Percentiles rank a stretch among this genome's conserved stretches.
Evolutionary conservation across 176 grass and related monocot species (phyloP).

Genomic region (Leersia perrieri): DNA sequence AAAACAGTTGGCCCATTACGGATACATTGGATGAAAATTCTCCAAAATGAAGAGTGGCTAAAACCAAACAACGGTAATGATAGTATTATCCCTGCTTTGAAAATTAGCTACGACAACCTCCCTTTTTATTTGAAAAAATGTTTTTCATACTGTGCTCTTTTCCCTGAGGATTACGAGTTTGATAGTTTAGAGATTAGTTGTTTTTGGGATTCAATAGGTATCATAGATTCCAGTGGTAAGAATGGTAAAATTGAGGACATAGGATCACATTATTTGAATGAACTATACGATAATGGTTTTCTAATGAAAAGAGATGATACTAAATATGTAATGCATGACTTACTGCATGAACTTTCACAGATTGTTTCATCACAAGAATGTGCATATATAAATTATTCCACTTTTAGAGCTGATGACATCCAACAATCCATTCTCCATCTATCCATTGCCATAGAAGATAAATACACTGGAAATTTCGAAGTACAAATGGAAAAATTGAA

Average conservation of each 20-base stretch:
- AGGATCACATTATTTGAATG: background rate
- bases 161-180: constrained; percentile 16
- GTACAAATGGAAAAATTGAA: constrained; percentile 11
- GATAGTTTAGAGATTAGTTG: background rate
- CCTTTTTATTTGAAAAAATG: constrained; percentile 25
- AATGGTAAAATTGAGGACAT: background rate
- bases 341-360: background rate
- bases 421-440: background rate
- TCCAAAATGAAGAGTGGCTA: constrained; percentile 14
- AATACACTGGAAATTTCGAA: background rate
- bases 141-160: constrained; percentile 7
- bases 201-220: constrained; percentile 6
- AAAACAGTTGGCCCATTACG: background rate
- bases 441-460: background rate
- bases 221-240: background rate
- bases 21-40: background rate
- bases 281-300: background rate
- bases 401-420: background rate
- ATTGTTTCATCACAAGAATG: constrained; percentile 13
- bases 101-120: constrained; percentile 33
- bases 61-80: background rate
- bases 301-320: background rate
- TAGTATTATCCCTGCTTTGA: constrained; percentile 7
- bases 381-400: background rate
- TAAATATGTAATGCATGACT: constrained; percentile 23